Conservation (phyloP, 495 filamentous ascomycete genomes). For the Darksidea phi region DNA sequence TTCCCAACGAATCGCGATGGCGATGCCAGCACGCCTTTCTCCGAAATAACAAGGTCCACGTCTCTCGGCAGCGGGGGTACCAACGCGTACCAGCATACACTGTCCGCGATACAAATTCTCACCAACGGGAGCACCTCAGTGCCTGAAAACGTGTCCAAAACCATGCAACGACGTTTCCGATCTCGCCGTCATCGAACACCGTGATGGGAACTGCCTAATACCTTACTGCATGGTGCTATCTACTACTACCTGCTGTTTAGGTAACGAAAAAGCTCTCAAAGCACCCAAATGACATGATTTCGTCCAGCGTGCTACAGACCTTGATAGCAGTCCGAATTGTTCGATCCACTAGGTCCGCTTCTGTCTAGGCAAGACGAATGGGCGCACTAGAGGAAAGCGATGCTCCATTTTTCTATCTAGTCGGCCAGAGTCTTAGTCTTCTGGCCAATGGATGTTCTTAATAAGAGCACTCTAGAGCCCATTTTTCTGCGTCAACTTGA, state of each 20-base stretch:
- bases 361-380: neutral
- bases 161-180: neutral
- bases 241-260: conserved; percentile 6
- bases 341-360: conserved; percentile 10
- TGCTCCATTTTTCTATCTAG: conserved; percentile 17
- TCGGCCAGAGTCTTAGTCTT: neutral
- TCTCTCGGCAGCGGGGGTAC: conserved; percentile 14
- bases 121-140: conserved; percentile 14
- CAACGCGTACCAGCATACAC: too few relatives aligned
- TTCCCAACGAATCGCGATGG: conserved; percentile 20
- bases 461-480: conserved; percentile 6
- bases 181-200: neutral
- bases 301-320: conserved; percentile 12
- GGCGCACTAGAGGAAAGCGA: conserved; percentile 4
- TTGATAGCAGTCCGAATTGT: conserved; percentile 10
- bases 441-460: conserved; percentile 4
- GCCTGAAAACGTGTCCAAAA: neutral
- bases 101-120: conserved; percentile 6
- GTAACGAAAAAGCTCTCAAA: conserved; percentile 15
- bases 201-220: neutral
- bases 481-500: conserved; percentile 9
- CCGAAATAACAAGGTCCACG: conserved; percentile 24
- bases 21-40: conserved; percentile 11
- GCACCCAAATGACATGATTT: neutral
- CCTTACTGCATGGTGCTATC: neutral